A percentile compares a stretch with the other conserved stretches of the same genome.
These are phyloP conservation scores for Aspergillus piperis DNA, from an alignment of 2,329 filamentous ascomycete species.

Conservation along the genomic window DNA sequence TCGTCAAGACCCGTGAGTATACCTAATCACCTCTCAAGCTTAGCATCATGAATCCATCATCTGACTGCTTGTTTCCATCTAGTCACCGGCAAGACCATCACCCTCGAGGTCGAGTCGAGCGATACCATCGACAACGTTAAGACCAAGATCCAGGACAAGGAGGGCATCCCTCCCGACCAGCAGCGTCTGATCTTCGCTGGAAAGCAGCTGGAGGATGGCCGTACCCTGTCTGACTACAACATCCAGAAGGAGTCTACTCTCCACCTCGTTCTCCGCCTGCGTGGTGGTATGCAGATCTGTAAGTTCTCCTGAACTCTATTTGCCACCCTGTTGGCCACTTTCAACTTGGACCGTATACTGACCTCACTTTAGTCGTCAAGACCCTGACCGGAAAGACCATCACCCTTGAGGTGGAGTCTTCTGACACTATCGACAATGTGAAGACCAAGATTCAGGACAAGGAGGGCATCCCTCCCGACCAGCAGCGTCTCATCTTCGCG, in stretches of 20 bases:
- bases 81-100: constrained; percentile 64
- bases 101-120: constrained; percentile 52
- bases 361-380: constrained; percentile 53
- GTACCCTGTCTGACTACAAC: constrained; percentile 58
- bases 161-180: constrained; percentile 61
- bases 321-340: constrained; percentile 16
- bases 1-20: constrained; percentile 88
- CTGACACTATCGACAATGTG: constrained; percentile 92
- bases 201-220: constrained; percentile 60
- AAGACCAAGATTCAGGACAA: constrained; percentile 98
- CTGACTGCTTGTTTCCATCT: constrained; percentile 36
- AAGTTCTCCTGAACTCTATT: constrained; percentile 32
- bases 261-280: constrained; percentile 73
- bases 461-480: constrained; percentile 93
- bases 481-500: constrained; percentile 94
- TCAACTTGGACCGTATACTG: neutral
- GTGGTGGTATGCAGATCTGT: constrained; percentile 66
- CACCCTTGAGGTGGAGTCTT: constrained; percentile 67
- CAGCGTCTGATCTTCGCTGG: constrained; percentile 61
- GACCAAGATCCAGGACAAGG: constrained; percentile 62
- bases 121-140: constrained; percentile 58
- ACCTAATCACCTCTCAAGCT: constrained; percentile 31
- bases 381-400: constrained; percentile 65
- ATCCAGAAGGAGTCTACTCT: constrained; percentile 67
- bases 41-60: constrained; percentile 18